Conservation (phyloP, 2,329 filamentous ascomycete genomes). For the Magnaporthiopsis rhizophila region DNA sequence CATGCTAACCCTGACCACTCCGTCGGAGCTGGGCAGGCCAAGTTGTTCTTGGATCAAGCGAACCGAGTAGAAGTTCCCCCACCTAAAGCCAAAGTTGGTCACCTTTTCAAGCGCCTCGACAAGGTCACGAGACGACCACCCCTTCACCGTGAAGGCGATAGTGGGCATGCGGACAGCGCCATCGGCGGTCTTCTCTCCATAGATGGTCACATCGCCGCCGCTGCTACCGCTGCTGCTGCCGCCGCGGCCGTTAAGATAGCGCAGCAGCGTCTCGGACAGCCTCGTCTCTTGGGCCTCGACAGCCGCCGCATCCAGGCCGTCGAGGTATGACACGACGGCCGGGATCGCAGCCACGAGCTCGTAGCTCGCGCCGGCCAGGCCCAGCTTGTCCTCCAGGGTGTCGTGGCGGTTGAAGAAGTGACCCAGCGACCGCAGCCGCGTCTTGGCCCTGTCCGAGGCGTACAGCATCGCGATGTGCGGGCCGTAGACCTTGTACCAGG, state of each 20-base stretch:
- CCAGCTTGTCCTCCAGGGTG: slow-evolving; percentile 59
- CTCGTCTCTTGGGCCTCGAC: slow-evolving; percentile 49
- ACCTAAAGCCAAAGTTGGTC: slow-evolving; percentile 49
- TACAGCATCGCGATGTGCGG: slow-evolving; percentile 69
- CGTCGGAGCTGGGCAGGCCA: slow-evolving; percentile 42
- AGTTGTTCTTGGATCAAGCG: slow-evolving; percentile 48
- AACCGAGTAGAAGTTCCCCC: slow-evolving; percentile 56
- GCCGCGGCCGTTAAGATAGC: slow-evolving; percentile 44
- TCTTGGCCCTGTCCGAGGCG: slow-evolving; percentile 47
- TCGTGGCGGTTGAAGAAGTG: slow-evolving; percentile 60
- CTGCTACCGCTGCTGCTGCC: slow-evolving; percentile 20
- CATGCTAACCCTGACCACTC: slow-evolving; percentile 56
- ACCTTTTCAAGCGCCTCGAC: slow-evolving; percentile 48
- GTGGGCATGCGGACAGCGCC: slow-evolving; percentile 48
- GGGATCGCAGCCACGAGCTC: slow-evolving; percentile 60
- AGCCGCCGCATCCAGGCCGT: slow-evolving; percentile 19
- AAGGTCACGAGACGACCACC: slow-evolving; percentile 39
- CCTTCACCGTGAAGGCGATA: slow-evolving; percentile 53
- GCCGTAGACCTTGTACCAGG: slow-evolving; percentile 78
- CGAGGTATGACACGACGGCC: slow-evolving; percentile 53
- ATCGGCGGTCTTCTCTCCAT: slow-evolving; percentile 43
- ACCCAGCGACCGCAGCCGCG: slow-evolving; percentile 44
- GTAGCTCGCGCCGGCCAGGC: slow-evolving; percentile 61
- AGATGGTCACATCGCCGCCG: slow-evolving; percentile 40
- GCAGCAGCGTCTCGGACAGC: slow-evolving; percentile 46